Evolutionary conservation across 306 rosid genomes (phyloP).

Genomic region (Glycine tomentella): DNA sequence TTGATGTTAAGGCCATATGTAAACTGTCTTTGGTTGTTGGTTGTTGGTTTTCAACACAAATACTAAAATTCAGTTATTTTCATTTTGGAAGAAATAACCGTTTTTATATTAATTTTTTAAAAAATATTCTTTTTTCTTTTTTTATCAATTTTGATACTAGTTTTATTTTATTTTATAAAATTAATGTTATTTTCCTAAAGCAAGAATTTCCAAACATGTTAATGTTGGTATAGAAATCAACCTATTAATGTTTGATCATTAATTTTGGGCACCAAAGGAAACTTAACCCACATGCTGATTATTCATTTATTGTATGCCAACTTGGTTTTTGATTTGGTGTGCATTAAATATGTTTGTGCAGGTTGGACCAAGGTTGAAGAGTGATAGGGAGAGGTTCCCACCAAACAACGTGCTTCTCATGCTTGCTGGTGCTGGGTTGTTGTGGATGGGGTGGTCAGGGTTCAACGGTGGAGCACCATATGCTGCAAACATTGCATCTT

Average conservation of each 20-base stretch:
- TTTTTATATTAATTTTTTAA: neutral
- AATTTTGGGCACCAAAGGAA: neutral
- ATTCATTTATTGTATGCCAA: neutral
- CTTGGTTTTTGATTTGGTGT: slow-evolving; percentile 4
- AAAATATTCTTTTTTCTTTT: neutral
- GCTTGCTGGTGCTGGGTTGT: slow-evolving; percentile 84
- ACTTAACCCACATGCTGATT: no score
- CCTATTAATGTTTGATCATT: neutral
- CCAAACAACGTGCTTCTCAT: slow-evolving; percentile 88
- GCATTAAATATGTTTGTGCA: slow-evolving; percentile 22
- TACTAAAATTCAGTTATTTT: neutral
- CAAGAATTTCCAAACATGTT: no score
- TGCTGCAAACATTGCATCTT: slow-evolving; percentile 72
- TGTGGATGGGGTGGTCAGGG: slow-evolving; percentile 99
- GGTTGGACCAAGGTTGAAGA: slow-evolving; percentile 92
- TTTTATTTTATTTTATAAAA: neutral
- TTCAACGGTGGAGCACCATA: slow-evolving; percentile 95
- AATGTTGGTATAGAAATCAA: neutral
- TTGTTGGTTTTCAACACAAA: neutral
- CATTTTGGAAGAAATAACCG: neutral
- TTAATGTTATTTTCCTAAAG: no score
- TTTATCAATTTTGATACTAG: neutral
- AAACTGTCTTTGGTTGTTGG: no score
- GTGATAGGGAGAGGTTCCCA: slow-evolving; percentile 89
- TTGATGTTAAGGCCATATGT: no score